Evolutionary conservation across 2,329 filamentous ascomycete species (phyloP).

Genomic region (Trichoderma atrobrunneum): DNA sequence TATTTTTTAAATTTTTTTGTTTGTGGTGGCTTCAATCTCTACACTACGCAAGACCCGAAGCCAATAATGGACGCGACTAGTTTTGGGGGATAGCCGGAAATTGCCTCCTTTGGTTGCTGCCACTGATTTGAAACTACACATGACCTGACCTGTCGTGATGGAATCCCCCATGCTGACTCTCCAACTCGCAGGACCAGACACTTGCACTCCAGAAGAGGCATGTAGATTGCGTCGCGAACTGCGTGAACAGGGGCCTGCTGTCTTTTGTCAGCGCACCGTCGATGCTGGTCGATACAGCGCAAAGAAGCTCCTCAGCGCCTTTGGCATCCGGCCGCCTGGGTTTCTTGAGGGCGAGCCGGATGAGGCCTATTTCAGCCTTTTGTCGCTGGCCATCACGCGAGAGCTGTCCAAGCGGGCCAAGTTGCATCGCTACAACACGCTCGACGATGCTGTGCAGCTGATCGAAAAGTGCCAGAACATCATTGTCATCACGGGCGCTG

Average conservation of each 20-base stretch:
- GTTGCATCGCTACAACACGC: slow-evolving; percentile 73
- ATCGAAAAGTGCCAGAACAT: slow-evolving; percentile 76
- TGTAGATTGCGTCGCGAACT: slow-evolving; percentile 66
- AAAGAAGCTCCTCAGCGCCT: slow-evolving; percentile 82
- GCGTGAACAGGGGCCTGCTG: slow-evolving; percentile 70
- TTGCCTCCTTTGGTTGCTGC: neutral
- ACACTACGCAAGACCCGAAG: neutral
- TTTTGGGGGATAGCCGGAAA: neutral
- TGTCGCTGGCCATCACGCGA: slow-evolving; percentile 74
- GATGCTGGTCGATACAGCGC: slow-evolving; percentile 67
- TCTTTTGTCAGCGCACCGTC: slow-evolving; percentile 73
- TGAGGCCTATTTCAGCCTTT: slow-evolving; percentile 69
- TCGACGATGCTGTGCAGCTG: slow-evolving; percentile 81
- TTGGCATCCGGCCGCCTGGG: slow-evolving; percentile 69
- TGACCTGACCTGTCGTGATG: neutral
- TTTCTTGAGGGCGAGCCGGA: slow-evolving; percentile 69
- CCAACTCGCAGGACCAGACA: slow-evolving; percentile 22
- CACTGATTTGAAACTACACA: neutral
- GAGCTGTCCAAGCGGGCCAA: slow-evolving; percentile 82
- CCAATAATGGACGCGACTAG: neutral
- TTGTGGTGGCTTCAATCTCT: slow-evolving; percentile 5
- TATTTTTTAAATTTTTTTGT: neutral
- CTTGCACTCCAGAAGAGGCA: slow-evolving; percentile 68
- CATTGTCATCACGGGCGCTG: slow-evolving; percentile 89
- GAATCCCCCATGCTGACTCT: neutral